Evolutionary conservation across 768 basidiomycete genomes (phyloP).

Genomic region (Rhodosporidiobolus sp.): DNA sequence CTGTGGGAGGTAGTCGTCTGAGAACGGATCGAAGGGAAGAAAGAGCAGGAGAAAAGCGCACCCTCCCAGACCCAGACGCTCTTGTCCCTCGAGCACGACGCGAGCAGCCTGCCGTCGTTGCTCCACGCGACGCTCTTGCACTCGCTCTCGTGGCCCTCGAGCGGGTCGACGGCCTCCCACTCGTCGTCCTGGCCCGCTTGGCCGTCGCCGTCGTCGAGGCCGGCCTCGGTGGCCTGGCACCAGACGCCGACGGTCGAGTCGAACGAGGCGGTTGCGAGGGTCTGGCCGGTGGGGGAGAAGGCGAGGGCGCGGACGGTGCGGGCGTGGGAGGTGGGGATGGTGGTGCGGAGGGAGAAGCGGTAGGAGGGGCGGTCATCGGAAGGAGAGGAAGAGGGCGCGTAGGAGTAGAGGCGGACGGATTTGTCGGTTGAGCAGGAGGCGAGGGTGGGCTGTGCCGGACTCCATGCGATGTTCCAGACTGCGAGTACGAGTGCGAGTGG

Average conservation of each 20-base stretch:
- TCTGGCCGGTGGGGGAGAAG: constrained; percentile 83
- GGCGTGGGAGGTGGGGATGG: constrained; percentile 77
- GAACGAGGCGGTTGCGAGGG: constrained; percentile 87
- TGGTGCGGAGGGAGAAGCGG: constrained; percentile 49
- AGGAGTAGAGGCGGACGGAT: constrained; percentile 78
- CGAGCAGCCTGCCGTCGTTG: constrained; percentile 71
- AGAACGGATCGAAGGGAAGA: constrained; percentile 12
- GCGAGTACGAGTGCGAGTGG: not conserved
- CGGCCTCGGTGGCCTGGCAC: constrained; percentile 58
- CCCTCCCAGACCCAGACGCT: constrained; percentile 99
- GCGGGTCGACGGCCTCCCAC: constrained; percentile 62
- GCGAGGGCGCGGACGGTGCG: constrained; percentile 82
- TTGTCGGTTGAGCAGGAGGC: constrained; percentile 96
- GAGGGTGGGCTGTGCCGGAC: constrained; percentile 71
- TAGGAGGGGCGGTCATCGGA: constrained; percentile 43
- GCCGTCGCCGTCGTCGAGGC: constrained; percentile 55
- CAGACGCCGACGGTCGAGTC: constrained; percentile 89
- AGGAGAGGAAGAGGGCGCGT: constrained; percentile 68
- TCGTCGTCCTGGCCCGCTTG: constrained; percentile 58
- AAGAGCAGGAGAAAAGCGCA: constrained; percentile 9
- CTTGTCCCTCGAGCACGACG: constrained; percentile 92
- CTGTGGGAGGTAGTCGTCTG: not conserved
- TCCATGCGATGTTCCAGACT: constrained; percentile 87
- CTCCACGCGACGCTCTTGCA: constrained; percentile 90
- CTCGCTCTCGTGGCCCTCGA: constrained; percentile 94